Conservation (phyloP, 164 flowering plant genomes). For the Vitis labrusca region DNA sequence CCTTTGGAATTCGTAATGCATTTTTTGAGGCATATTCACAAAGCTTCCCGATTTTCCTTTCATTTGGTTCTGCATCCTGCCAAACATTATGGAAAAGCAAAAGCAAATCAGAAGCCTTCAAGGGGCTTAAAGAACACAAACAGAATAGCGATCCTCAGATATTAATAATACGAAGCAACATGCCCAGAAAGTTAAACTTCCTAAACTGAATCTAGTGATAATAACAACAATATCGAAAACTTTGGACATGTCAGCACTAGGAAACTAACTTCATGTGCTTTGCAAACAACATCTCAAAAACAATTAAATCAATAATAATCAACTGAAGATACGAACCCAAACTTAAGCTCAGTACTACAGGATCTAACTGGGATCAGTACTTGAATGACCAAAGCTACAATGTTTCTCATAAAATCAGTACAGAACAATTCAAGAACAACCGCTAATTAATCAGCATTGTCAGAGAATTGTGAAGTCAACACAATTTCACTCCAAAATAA, state of each 20-base stretch:
- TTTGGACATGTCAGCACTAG: background rate
- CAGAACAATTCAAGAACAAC: background rate
- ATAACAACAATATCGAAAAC: too few species aligned
- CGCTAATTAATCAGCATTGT: background rate
- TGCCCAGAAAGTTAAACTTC: too few species aligned
- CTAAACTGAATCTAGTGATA: background rate
- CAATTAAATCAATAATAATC: background rate
- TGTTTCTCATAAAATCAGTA: background rate
- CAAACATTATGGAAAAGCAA: conserved; percentile 1
- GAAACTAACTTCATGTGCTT: background rate
- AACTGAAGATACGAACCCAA: background rate
- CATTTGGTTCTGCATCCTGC: conserved; percentile 80
- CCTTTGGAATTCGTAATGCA: conserved; percentile 83
- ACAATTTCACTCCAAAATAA: background rate
- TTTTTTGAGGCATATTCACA: conserved; percentile 84
- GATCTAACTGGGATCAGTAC: background rate
- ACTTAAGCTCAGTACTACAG: background rate
- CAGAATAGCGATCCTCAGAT: background rate
- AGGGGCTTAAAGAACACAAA: background rate
- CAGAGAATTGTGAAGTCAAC: background rate
- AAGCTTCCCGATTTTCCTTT: conserved; percentile 76
- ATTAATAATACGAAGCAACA: background rate
- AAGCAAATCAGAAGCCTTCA: background rate
- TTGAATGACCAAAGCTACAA: background rate
- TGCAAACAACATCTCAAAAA: background rate